Evolutionary conservation across 768 basidiomycete genomes (phyloP), one percentile per base, ranked within the genome.

Genomic region (Boletus insuetus): DNA sequence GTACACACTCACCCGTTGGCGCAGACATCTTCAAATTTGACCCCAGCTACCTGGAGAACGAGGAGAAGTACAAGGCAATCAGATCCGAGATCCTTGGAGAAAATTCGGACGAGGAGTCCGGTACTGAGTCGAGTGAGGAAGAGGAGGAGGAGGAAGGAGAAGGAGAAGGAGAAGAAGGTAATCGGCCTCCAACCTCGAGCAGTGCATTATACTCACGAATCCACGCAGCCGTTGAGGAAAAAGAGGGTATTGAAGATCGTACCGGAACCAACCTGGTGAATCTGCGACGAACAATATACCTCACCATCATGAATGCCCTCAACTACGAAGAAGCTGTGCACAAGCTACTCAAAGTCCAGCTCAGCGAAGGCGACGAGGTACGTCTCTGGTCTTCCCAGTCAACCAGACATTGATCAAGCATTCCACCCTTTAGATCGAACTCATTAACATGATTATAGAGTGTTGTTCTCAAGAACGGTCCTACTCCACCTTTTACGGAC

Each of bases 391-490:
- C 17, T 34, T 47, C 34, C 10, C 6, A 26, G n/a, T 45, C 16
- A 4, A 37, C 6, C 20, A 42, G 9, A 2, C 35, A 20, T 19
- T 49, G n/a, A 40, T 43, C 13, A 13, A 24, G 42, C 50, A 19
- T 19, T 10, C 24, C 45, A 5, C 53, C 16, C 22, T 35, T n/a
- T 65, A 97, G 93, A 89, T 93, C 63, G 96, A 98, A 70, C 74
- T 99, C 54, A 84, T 91, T 70, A 98, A 98, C 79, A 99, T 99
- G 97, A 83, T 99, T 58, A 91, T 99, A 72, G 96, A 98, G 66
- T 99, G 97, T 89, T 98, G 97, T 71, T 98, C 97, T 2, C 97
- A 99, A 77, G 97, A 98, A 71, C 89, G 97, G 14, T 94, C 96
- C 1, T 99, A 98, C 72, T 93, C 91, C 3, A 90, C 82, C n/a